These are phyloP conservation scores for Pulveroboletus sp. DNA, from an alignment of 1,284 basidiomycete species.

Conservation along the genomic window DNA sequence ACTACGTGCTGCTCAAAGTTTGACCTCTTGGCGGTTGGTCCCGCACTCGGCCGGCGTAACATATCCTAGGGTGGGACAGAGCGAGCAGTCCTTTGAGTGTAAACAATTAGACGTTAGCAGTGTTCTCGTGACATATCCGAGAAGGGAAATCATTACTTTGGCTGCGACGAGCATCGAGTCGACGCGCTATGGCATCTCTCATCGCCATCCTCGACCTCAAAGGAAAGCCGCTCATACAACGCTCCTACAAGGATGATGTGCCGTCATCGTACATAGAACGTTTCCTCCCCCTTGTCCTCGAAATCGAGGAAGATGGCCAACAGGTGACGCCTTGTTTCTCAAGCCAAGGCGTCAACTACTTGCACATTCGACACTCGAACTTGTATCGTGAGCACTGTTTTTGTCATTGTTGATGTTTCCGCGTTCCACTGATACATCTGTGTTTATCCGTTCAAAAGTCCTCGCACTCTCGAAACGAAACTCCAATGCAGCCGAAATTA, in stretches of 20 bases:
- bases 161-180: not conserved
- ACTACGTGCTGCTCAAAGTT: too few relatives aligned
- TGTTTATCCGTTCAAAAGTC: constrained; percentile 51
- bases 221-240: constrained; percentile 97
- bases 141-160: constrained; percentile 14
- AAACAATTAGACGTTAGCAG: too few relatives aligned
- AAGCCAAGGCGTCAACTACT: constrained; percentile 92
- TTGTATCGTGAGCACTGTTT: constrained; percentile 76
- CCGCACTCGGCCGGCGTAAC: too few relatives aligned
- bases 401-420: not conserved
- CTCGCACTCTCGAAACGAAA: constrained; percentile 96
- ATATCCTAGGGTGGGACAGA: too few relatives aligned
- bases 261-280: constrained; percentile 86
- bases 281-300: constrained; percentile 92
- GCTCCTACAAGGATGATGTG: constrained; percentile 98
- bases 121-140: constrained; percentile 9
- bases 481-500: constrained; percentile 93
- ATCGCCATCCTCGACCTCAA: constrained; percentile 98
- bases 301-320: constrained; percentile 97
- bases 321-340: constrained; percentile 96
- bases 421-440: not conserved
- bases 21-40: too few relatives aligned
- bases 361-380: constrained; percentile 98
- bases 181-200: constrained; percentile 53
- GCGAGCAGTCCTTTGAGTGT: too few relatives aligned